phyloP scores from a whole-genome alignment of 805 yeast species.

The Metahyphopichia silvanorum region DNA sequence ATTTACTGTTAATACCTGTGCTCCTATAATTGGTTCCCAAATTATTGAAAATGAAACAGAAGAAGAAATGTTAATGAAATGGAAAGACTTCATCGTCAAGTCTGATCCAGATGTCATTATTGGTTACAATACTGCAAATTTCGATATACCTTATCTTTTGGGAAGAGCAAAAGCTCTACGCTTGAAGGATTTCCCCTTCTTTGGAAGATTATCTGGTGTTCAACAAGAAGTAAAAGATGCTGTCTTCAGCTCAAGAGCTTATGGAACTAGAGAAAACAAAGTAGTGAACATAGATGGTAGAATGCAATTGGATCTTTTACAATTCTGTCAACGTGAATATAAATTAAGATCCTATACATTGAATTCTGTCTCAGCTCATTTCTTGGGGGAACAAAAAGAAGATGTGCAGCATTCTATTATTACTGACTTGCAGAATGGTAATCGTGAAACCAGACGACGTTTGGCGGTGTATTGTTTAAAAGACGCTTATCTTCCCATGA shows the following conservation, averaged over 20 bases:
- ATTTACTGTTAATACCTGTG: constrained; percentile 86
- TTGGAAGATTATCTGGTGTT: constrained; percentile 68
- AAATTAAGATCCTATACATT: constrained; percentile 91
- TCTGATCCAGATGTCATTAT: constrained; percentile 95
- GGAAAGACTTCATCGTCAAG: constrained; percentile 82
- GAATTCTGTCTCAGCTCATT: constrained; percentile 93
- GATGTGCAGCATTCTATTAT: constrained; percentile 97
- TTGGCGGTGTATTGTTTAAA: constrained; percentile 95
- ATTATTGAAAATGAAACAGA: constrained; percentile 74
- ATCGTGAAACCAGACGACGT: constrained; percentile 86
- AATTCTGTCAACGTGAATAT: constrained; percentile 91
- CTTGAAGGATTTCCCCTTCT: constrained; percentile 71
- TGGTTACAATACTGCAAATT: constrained; percentile 93
- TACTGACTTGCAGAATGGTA: constrained; percentile 91
- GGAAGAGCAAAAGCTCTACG: constrained; percentile 80
- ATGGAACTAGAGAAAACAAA: constrained; percentile 92
- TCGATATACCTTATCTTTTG: constrained; percentile 89
- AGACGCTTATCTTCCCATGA: constrained; percentile 88
- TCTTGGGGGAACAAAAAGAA: constrained; percentile 92
- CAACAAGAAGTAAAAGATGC: constrained; percentile 80
- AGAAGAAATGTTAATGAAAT: constrained; percentile 73
- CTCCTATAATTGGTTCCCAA: constrained; percentile 92
- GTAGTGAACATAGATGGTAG: constrained; percentile 93
- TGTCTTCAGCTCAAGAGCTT: constrained; percentile 89
- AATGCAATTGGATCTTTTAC: constrained; percentile 89